Percentiles rank a stretch among this genome's conserved stretches.
phyloP scores from a whole-genome alignment of 2,329 filamentous ascomycete genomes.

The Anthostomella pinea region DNA sequence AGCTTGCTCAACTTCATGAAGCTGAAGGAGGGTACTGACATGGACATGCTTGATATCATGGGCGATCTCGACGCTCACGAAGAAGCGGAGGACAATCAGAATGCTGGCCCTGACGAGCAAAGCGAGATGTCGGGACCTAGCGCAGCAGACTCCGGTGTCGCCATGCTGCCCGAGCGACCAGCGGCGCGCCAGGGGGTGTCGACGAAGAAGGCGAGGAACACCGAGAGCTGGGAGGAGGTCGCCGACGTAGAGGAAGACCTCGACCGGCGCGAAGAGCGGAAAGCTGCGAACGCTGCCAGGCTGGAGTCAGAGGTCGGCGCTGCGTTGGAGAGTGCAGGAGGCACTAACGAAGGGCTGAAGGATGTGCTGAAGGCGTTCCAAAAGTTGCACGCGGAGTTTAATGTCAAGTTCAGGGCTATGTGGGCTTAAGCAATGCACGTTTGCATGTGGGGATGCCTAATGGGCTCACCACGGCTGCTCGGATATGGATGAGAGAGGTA shows the following conservation, averaged over 20 bases:
- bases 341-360: background rate
- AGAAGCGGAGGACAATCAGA: background rate
- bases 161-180: background rate
- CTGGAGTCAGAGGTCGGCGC: background rate
- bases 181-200: too few relatives aligned
- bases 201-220: background rate
- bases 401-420: slow-evolving; percentile 1
- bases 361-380: slow-evolving; percentile 1
- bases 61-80: background rate
- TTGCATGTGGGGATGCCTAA: too few relatives aligned
- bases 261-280: background rate
- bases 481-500: too few relatives aligned
- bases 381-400: background rate
- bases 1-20: background rate
- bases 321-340: too few relatives aligned
- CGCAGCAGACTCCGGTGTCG: background rate
- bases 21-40: background rate
- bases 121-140: background rate
- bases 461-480: too few relatives aligned
- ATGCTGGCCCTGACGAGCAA: background rate
- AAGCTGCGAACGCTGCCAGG: too few relatives aligned
- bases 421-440: too few relatives aligned
- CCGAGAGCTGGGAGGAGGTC: background rate
- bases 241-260: background rate
- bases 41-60: background rate